Base-by-base conservation (phyloP, 208 protist genomes). In the Crithidia acanthocephali region DNA sequence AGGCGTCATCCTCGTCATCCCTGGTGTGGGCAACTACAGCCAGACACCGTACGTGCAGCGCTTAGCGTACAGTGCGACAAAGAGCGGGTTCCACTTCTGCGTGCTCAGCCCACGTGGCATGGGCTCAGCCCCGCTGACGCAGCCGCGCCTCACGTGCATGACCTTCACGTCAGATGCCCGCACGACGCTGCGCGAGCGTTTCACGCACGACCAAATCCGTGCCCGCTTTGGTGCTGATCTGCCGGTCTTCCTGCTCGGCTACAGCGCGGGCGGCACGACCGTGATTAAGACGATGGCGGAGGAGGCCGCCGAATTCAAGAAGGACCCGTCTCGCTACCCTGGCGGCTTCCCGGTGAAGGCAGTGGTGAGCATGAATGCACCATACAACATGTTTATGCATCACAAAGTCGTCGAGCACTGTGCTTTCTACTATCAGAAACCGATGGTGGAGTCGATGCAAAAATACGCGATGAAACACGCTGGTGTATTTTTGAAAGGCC, bases 101-200 rank as follows among this genome's bases (percentile, higher is more conserved):
- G 69, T 88, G 16, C 66, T 94, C 23, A 87, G 60, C 13, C 60
- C 84, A 11, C 89, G 89, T 33, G 86, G 84, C n/a, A 86, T 91
- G 62, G 84, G 80, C 51, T 80, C 74, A 4, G 80, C 81, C 0
- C 86, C 83, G 30, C 67, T 88, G 23, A 85, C 71, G 35, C 40
- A 71, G 40, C 74, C 82, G 13, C 70, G 65, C 28, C 23, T 94
- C 35, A 79, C 76, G 15, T 82, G 78, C 47, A 80, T 69, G 18
- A 82, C 74, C 42, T 85, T 83, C 61, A 89, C 88, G 2, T 37
- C 53, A 6, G 82, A 90, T 68, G 47, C 80, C 1, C 76, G 77
- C 20, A 55, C 63, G 50, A 37, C 76, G 18, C 53, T 89, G 62
- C 61, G 61, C 7, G 25, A 72, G 74, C 68, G 74, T 45, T 68